Conservation (phyloP, 1,139 yeast species). For the Diutina siamensis region DNA sequence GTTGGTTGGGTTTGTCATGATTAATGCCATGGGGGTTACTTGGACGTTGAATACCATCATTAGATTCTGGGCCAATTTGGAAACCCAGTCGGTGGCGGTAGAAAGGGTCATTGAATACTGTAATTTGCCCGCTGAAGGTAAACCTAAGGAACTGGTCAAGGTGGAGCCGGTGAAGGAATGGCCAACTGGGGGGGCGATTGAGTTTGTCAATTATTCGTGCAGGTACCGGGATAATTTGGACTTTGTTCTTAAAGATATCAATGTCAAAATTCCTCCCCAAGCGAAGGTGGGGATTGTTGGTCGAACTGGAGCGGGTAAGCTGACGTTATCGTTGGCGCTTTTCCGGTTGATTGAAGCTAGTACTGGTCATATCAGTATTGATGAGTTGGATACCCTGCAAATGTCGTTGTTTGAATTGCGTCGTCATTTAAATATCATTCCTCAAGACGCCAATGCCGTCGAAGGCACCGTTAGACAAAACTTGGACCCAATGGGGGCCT, state of each 20-base stretch:
- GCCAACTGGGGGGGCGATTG: constrained; percentile 51
- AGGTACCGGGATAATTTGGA: constrained; percentile 49
- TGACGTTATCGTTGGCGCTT: constrained; percentile 59
- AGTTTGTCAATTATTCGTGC: constrained; percentile 50
- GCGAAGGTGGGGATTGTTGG: constrained; percentile 80
- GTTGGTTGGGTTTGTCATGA: constrained; percentile 27
- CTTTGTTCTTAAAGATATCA: constrained; percentile 45
- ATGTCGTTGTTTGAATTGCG: constrained; percentile 41
- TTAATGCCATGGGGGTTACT: constrained; percentile 24
- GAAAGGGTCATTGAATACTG: constrained; percentile 28
- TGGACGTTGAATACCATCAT: constrained; percentile 21
- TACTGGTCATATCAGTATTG: constrained; percentile 29
- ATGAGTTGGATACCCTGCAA: constrained; percentile 33
- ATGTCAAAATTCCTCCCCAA: constrained; percentile 38
- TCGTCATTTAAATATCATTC: constrained; percentile 47
- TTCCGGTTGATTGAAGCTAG: constrained; percentile 55
- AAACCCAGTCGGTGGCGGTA: constrained; percentile 21
- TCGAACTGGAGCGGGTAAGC: constrained; percentile 80
- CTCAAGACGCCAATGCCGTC: constrained; percentile 60
- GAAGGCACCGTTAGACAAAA: constrained; percentile 52
- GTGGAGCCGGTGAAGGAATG: constrained; percentile 28
- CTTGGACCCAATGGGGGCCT: constrained; percentile 45
- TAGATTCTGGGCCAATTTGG: constrained; percentile 25
- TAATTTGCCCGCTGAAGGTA: constrained; percentile 21
- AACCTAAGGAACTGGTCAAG: not conserved